These are phyloP conservation scores for Stephania cephalantha DNA, from an alignment of 164 flowering plant genomes.

Conservation along the genomic window DNA sequence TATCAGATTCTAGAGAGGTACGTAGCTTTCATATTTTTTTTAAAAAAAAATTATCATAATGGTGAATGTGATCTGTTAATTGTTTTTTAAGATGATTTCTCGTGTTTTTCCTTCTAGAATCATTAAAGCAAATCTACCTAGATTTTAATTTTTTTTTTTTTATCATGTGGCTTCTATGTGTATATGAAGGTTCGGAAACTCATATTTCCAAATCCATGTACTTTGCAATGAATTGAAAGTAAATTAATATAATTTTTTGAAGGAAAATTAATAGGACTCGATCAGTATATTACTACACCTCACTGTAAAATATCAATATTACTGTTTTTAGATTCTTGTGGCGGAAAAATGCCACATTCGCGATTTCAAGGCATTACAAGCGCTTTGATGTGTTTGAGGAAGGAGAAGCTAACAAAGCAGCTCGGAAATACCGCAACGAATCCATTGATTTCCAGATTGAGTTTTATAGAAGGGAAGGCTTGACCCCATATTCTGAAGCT, in stretches of 20 bases:
- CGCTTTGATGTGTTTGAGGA: slow-evolving; percentile 92
- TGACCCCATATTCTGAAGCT: slow-evolving; percentile 74
- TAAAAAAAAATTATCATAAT: too few species aligned
- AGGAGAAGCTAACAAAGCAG: slow-evolving; percentile 96
- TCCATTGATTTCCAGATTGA: slow-evolving; percentile 83
- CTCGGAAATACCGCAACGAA: slow-evolving; percentile 72
- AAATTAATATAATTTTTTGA: too few species aligned
- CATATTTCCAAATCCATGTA: too few species aligned
- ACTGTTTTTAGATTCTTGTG: slow-evolving; percentile 63
- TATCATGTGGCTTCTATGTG: not conserved
- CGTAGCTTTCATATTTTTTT: not conserved
- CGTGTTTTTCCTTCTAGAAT: not conserved
- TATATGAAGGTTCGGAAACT: too few species aligned
- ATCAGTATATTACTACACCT: too few species aligned
- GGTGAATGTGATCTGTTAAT: not conserved
- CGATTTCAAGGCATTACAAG: slow-evolving; percentile 87
- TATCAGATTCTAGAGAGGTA: slow-evolving; percentile 96
- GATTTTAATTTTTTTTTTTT: not conserved
- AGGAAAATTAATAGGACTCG: too few species aligned
- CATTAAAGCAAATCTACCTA: not conserved
- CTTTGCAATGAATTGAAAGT: too few species aligned
- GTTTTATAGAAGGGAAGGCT: slow-evolving; percentile 77
- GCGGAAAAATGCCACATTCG: slow-evolving; percentile 77
- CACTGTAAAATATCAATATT: too few species aligned
- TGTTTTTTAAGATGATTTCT: not conserved